Percentiles rank a stretch among this genome's conserved stretches.
Evolutionary conservation across 2,329 filamentous ascomycete species (phyloP).

Genomic region (Colletotrichum endophyticum): DNA sequence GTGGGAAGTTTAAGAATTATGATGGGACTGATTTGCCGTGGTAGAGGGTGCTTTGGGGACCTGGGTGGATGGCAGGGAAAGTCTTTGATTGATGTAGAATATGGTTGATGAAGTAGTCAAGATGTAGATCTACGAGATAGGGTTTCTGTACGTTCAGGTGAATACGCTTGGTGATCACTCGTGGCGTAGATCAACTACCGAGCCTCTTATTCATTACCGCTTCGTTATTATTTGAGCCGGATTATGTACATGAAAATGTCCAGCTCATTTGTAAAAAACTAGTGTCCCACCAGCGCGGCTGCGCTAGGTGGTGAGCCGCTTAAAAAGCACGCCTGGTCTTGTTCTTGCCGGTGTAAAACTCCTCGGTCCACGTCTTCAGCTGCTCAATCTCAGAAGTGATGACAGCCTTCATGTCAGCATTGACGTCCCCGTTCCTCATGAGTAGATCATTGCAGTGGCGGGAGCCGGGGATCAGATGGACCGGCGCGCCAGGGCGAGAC

Average conservation of each 20-base stretch:
- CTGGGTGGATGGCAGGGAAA: fast-evolving
- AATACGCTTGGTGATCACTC: fast-evolving
- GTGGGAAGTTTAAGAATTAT: constrained; percentile 18
- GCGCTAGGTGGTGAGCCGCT: background rate
- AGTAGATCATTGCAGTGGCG: constrained; percentile 62
- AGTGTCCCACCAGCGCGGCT: background rate
- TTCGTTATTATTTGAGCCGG: background rate
- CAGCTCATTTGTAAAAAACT: background rate
- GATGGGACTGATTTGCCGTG: constrained; percentile 14
- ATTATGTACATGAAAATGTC: background rate
- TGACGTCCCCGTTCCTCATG: constrained; percentile 47
- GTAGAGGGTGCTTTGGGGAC: background rate
- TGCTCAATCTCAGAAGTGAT: constrained; percentile 52
- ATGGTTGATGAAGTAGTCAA: background rate
- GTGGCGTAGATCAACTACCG: fast-evolving
- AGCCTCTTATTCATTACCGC: fast-evolving
- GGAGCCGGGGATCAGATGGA: constrained; percentile 57
- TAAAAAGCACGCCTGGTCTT: background rate
- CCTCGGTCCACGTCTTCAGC: constrained; percentile 58
- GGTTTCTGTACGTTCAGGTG: background rate
- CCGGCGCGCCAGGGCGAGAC: constrained; percentile 50
- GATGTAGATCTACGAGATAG: background rate
- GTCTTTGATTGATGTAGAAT: background rate
- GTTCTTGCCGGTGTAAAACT: constrained; percentile 41
- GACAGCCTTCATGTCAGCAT: constrained; percentile 46